A percentile compares a stretch with the other conserved stretches of the same genome.
Conservation (phyloP, 1,284 basidiomycete genomes). For the Cutaneotrichosporon arboriforme region DNA sequence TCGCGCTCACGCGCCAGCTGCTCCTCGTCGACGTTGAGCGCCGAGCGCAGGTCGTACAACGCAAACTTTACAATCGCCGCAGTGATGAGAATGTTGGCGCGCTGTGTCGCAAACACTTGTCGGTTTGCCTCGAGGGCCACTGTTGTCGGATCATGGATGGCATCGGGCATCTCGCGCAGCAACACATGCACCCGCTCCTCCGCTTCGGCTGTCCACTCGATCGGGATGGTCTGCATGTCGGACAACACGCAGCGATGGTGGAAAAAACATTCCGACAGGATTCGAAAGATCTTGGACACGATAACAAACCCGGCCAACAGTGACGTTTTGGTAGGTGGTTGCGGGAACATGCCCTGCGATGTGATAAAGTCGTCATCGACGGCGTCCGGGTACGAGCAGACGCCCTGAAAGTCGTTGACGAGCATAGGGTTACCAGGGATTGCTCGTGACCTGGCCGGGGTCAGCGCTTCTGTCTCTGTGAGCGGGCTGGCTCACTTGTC, state of each 20-base stretch:
- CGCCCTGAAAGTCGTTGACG: conserved; percentile 47
- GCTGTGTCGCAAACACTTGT: conserved; percentile 41
- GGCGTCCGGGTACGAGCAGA: conserved; percentile 39
- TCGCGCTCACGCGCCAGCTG: conserved; percentile 40
- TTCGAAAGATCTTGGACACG: conserved; percentile 40
- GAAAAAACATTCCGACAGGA: conserved; percentile 46
- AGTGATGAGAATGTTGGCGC: conserved; percentile 45
- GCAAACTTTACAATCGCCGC: conserved; percentile 47
- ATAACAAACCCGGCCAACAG: conserved; percentile 45
- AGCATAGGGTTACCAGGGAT: conserved; percentile 45
- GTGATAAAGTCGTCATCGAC: conserved; percentile 48
- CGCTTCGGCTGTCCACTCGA: conserved; percentile 27
- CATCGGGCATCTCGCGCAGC: conserved; percentile 30
- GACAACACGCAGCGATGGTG: conserved; percentile 38
- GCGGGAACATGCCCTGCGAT: conserved; percentile 45
- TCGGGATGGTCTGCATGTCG: conserved; percentile 18
- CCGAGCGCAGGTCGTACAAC: conserved; percentile 39
- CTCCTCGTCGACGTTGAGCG: conserved; percentile 34
- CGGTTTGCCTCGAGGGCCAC: conserved; percentile 21
- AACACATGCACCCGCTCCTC: conserved; percentile 38
- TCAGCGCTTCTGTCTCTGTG: too few relatives aligned
- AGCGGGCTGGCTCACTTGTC: conserved; percentile 56
- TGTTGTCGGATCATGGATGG: conserved; percentile 30
- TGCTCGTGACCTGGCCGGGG: conserved; percentile 41
- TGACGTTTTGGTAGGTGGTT: conserved; percentile 35